phyloP scores from a whole-genome alignment of 257 asterid genomes.

The Coffea eugenioides region DNA sequence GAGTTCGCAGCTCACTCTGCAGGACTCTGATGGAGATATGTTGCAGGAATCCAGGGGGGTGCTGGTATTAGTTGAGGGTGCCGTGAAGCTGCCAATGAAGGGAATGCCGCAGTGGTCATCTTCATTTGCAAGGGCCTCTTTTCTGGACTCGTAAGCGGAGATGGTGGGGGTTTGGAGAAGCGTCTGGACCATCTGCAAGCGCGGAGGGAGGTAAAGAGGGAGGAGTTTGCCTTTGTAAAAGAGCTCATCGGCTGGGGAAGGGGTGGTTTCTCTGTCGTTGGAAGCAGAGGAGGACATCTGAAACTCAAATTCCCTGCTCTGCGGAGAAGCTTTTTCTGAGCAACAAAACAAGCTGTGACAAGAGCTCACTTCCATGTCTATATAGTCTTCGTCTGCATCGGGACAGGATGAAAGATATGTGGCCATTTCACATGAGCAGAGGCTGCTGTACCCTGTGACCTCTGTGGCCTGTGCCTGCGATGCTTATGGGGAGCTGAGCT shows the following conservation, averaged over 20 bases:
- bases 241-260: constrained; percentile 82
- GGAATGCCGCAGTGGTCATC: constrained; percentile 17
- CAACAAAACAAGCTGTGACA: constrained; percentile 10
- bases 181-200: constrained; percentile 57
- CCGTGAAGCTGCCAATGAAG: constrained; percentile 28
- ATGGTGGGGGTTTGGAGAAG: constrained; percentile 34
- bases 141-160: constrained; percentile 9
- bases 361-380: constrained; percentile 35
- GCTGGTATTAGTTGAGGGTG: constrained; percentile 38
- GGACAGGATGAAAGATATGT: constrained; percentile 11
- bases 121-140: constrained; percentile 14
- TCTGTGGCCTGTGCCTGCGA: constrained; percentile 5
- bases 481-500: constrained; percentile 41
- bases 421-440: constrained; percentile 35
- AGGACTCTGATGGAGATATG: constrained; percentile 72
- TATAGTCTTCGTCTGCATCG: constrained; percentile 51
- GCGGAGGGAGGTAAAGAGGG: constrained; percentile 77
- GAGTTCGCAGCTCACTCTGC: constrained; percentile 73
- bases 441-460: not conserved
- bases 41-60: constrained; percentile 52
- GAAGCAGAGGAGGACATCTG: constrained; percentile 44
- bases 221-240: constrained; percentile 85
- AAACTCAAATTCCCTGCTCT: constrained; percentile 70
- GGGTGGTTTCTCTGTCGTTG: constrained; percentile 30
- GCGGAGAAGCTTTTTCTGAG: constrained; percentile 26